Conservation (phyloP, 2,329 filamentous ascomycete species). For the Escovopsis sp. region DNA sequence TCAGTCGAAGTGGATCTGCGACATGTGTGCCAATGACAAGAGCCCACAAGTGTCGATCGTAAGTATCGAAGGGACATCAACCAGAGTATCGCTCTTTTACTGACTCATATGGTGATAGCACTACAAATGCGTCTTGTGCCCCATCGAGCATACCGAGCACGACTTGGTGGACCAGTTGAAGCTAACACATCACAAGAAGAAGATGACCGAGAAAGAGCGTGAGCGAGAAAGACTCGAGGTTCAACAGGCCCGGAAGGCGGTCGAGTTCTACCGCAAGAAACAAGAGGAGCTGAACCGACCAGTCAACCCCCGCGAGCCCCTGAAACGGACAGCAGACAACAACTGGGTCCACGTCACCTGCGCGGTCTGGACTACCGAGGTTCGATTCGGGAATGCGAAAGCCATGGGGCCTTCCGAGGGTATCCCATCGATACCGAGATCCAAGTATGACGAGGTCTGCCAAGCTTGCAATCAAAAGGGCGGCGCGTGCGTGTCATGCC, state of each 20-base stretch:
- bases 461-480: slow-evolving; percentile 63
- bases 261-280: slow-evolving; percentile 67
- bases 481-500: slow-evolving; percentile 74
- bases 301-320: slow-evolving; percentile 67
- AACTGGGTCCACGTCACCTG: slow-evolving; percentile 97
- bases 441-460: slow-evolving; percentile 64
- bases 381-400: slow-evolving; percentile 78
- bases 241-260: slow-evolving; percentile 65
- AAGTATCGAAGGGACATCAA: slow-evolving; percentile 24
- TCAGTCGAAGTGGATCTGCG: slow-evolving; percentile 78
- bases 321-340: slow-evolving; percentile 90
- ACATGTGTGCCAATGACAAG: slow-evolving; percentile 91
- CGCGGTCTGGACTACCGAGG: slow-evolving; percentile 80
- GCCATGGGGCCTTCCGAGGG: slow-evolving; percentile 79
- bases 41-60: slow-evolving; percentile 85
- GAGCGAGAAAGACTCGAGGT: slow-evolving; percentile 79
- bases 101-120: slow-evolving; percentile 32
- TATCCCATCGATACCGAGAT: slow-evolving; percentile 63
- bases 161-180: slow-evolving; percentile 64
- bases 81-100: slow-evolving; percentile 11
- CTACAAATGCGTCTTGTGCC: slow-evolving; percentile 88
- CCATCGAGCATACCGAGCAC: slow-evolving; percentile 64
- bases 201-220: slow-evolving; percentile 72
- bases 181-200: slow-evolving; percentile 54
- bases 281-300: slow-evolving; percentile 79